These are phyloP conservation scores for Kluyveromyces lactis DNA, from an alignment of 805 yeast genomes.

Conservation along the genomic window DNA sequence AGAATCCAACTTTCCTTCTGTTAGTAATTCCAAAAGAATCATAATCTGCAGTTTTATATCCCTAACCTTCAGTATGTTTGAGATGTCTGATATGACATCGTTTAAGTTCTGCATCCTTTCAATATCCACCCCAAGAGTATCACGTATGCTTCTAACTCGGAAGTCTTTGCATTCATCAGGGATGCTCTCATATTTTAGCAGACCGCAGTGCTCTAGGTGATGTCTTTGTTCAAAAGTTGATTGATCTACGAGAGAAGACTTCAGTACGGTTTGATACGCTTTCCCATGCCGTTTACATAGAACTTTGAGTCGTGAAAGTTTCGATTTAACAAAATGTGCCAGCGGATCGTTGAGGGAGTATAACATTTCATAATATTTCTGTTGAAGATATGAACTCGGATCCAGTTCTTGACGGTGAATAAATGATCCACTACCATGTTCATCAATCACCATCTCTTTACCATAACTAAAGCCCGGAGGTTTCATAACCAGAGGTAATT, in stretches of 20 bases:
- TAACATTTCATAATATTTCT: conserved; percentile 30
- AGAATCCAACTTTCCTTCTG: conserved; percentile 26
- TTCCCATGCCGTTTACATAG: conserved; percentile 28
- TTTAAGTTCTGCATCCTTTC: background rate
- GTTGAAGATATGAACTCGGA: conserved; percentile 20
- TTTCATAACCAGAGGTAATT: conserved; percentile 3
- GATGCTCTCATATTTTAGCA: conserved; percentile 17
- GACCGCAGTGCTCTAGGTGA: conserved; percentile 19
- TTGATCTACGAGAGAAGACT: conserved; percentile 27
- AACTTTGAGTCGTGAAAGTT: conserved; percentile 37
- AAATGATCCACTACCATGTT: background rate
- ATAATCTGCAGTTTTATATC: conserved; percentile 51
- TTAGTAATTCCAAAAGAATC: conserved; percentile 38
- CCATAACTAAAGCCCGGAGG: conserved; percentile 1
- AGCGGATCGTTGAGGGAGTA: conserved; percentile 30
- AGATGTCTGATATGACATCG: conserved; percentile 21
- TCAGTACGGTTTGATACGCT: conserved; percentile 21
- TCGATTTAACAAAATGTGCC: conserved; percentile 40
- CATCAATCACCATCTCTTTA: background rate
- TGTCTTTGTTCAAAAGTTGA: conserved; percentile 39
- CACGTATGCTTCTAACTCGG: background rate
- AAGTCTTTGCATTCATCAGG: background rate
- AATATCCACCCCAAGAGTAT: background rate
- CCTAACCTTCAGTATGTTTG: conserved; percentile 39
- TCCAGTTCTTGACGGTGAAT: conserved; percentile 3